A percentile compares a stretch with the other conserved stretches of the same genome.
These are phyloP conservation scores for Fraxinus sp. DNA, from an alignment of 305 asterid species.

Conservation along the genomic window DNA sequence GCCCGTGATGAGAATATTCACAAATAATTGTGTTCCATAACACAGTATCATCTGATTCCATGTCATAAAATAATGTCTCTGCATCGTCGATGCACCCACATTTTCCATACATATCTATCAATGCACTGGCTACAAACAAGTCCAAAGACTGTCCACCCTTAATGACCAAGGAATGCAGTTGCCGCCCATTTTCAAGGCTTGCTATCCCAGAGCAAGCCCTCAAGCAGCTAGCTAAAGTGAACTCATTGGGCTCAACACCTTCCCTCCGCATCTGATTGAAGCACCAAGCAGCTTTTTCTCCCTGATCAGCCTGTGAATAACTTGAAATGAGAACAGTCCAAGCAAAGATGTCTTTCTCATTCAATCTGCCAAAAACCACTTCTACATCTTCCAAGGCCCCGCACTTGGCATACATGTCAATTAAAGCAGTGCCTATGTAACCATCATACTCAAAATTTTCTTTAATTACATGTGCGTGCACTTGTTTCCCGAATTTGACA, in stretches of 20 bases:
- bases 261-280: conserved; percentile 74
- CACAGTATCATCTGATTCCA: conserved; percentile 48
- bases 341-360: conserved; percentile 52
- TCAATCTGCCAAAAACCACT: conserved; percentile 50
- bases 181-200: conserved; percentile 68
- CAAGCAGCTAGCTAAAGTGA: conserved; percentile 72
- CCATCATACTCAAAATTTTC: conserved; percentile 36
- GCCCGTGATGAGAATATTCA: conserved; percentile 73
- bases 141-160: conserved; percentile 55
- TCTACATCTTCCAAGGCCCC: conserved; percentile 57
- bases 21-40: conserved; percentile 83
- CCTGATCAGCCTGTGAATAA: conserved; percentile 64
- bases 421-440: conserved; percentile 63
- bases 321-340: conserved; percentile 70
- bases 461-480: conserved; percentile 62
- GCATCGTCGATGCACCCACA: conserved; percentile 76
- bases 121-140: conserved; percentile 57
- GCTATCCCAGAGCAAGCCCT: conserved; percentile 65
- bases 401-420: conserved; percentile 80
- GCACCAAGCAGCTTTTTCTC: conserved; percentile 56
- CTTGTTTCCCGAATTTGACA: conserved; percentile 64
- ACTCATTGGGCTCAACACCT: conserved; percentile 61
- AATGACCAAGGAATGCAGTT: conserved; percentile 60
- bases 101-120: conserved; percentile 81
- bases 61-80: conserved; percentile 48